These are phyloP conservation scores for Melaleuca quinquenervia DNA, from an alignment of 345 rosid species.

Conservation along the genomic window DNA sequence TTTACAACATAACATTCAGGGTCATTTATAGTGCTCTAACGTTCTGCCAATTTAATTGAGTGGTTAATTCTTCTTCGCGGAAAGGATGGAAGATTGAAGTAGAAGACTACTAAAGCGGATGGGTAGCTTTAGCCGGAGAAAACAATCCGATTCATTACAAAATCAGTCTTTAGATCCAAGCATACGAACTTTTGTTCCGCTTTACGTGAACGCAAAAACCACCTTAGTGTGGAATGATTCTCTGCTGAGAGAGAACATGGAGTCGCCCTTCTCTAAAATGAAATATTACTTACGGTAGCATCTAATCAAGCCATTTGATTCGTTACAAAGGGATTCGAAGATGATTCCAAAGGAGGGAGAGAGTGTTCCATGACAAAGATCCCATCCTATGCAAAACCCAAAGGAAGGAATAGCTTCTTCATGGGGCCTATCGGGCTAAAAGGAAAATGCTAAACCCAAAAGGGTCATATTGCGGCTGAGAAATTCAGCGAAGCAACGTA, in stretches of 20 bases:
- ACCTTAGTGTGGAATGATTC: neutral
- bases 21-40: neutral
- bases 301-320: neutral
- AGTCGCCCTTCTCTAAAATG: neutral
- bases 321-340: neutral
- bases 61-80: neutral
- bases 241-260: neutral
- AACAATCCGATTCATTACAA: neutral
- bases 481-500: constrained; percentile 33
- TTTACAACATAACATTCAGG: neutral
- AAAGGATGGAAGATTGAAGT: neutral
- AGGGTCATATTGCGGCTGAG: constrained; percentile 37
- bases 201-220: neutral
- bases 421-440: constrained; percentile 15
- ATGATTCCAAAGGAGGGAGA: neutral
- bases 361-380: neutral
- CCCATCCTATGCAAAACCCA: constrained; percentile 1
- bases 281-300: neutral
- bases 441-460: constrained; percentile 45
- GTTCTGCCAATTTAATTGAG: neutral
- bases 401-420: constrained; percentile 70
- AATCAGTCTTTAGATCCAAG: neutral
- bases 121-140: neutral
- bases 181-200: neutral
- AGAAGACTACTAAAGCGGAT: neutral